Conservation (phyloP, 1,284 basidiomycete species). For the Ustilago hordei region DNA sequence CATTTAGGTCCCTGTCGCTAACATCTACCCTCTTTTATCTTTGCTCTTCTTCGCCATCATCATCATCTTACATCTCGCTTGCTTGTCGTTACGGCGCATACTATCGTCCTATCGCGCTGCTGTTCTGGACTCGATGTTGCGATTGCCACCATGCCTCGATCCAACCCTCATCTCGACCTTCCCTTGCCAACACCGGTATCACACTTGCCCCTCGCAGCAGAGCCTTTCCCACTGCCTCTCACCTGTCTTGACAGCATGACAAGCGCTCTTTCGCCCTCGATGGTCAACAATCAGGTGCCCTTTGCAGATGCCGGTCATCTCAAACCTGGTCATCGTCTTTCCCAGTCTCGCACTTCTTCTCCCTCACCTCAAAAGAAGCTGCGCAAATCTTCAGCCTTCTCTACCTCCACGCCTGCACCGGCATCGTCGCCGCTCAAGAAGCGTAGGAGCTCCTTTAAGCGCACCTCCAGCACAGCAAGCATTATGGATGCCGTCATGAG, state of each 20-base stretch:
- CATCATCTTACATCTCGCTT: conserved; percentile 1
- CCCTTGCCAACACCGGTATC: conserved; percentile 21
- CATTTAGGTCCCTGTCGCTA: conserved; percentile 31
- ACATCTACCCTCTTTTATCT: conserved; percentile 32
- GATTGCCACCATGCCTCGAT: conserved; percentile 23
- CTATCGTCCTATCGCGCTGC: neutral
- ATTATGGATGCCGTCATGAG: conserved; percentile 53
- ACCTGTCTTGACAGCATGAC: conserved; percentile 22
- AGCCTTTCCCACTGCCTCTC: conserved; percentile 17
- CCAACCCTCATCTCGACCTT: conserved; percentile 21
- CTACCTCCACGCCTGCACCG: conserved; percentile 11
- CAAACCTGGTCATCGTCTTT: conserved; percentile 13
- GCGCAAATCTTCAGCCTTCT: conserved; percentile 24
- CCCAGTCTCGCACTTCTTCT: conserved; percentile 29
- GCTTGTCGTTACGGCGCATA: neutral
- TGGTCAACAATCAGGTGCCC: conserved; percentile 48
- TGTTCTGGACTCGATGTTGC: neutral
- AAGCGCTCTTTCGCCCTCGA: conserved; percentile 46
- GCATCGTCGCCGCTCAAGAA: conserved; percentile 16
- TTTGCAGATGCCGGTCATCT: conserved; percentile 49
- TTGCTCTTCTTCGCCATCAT: conserved; percentile 10
- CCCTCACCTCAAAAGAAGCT: conserved; percentile 50
- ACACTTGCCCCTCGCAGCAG: neutral
- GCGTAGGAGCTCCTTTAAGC: conserved; percentile 28
- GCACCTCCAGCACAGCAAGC: conserved; percentile 44